These are phyloP conservation scores for Tremella yokohamensis DNA, from an alignment of 768 basidiomycete genomes.

Conservation along the genomic window DNA sequence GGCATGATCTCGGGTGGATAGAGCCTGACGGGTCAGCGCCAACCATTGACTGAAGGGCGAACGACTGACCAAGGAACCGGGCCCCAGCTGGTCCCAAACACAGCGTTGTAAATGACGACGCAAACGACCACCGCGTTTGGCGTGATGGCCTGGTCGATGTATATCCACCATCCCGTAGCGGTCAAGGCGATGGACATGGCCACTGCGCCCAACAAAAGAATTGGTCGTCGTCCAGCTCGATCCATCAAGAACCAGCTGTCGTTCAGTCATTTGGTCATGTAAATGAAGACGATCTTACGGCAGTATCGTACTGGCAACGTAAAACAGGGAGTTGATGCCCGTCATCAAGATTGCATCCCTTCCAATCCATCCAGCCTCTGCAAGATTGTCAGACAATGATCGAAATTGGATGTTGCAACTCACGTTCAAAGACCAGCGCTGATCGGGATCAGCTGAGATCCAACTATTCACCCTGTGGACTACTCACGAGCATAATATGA, in stretches of 20 bases:
- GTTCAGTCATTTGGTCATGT: neutral
- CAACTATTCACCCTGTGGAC: too few species aligned
- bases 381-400: constrained; percentile 19
- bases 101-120: constrained; percentile 89
- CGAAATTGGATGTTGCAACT: constrained; percentile 19
- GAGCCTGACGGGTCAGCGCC: constrained; percentile 26
- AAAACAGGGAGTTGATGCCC: constrained; percentile 71
- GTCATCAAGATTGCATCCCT: constrained; percentile 93
- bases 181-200: constrained; percentile 79
- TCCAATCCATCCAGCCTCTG: constrained; percentile 93
- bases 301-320: constrained; percentile 69
- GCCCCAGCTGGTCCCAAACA: constrained; percentile 81
- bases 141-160: constrained; percentile 77
- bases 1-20: constrained; percentile 70
- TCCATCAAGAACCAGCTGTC: constrained; percentile 90
- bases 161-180: constrained; percentile 89
- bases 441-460: constrained; percentile 11
- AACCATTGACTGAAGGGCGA: neutral
- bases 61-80: constrained; percentile 67
- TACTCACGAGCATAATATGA: constrained; percentile 87
- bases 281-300: constrained; percentile 58
- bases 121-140: constrained; percentile 79
- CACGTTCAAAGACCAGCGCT: constrained; percentile 71
- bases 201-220: constrained; percentile 79
- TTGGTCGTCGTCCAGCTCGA: constrained; percentile 79